A percentile compares a stretch with the other conserved stretches of the same genome.
These are phyloP conservation scores for Phytophthora fragariae DNA, from an alignment of 352 stramenopile genomes.

Conservation along the genomic window DNA sequence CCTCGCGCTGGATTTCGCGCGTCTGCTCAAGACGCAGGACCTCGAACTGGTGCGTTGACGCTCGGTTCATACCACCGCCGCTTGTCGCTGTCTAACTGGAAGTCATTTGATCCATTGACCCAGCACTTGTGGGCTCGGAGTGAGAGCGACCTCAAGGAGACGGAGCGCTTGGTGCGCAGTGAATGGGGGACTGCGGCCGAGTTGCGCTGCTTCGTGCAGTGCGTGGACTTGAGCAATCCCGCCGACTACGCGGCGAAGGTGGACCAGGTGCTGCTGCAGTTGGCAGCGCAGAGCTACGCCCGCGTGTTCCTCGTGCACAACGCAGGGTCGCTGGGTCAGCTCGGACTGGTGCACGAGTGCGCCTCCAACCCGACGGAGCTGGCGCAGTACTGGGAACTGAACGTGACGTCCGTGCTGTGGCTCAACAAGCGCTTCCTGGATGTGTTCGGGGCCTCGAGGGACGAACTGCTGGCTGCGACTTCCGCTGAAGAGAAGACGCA, in stretches of 20 bases:
- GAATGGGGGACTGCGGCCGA: slow-evolving; percentile 38
- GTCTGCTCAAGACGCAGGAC: slow-evolving; percentile 36
- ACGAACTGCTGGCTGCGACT: slow-evolving; percentile 35
- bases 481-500: slow-evolving; percentile 3
- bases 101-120: neutral
- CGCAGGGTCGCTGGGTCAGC: slow-evolving; percentile 76
- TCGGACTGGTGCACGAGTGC: slow-evolving; percentile 66
- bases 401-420: slow-evolving; percentile 87
- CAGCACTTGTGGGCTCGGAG: slow-evolving; percentile 70
- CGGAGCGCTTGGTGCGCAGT: slow-evolving; percentile 43
- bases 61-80: neutral
- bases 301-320: slow-evolving; percentile 84
- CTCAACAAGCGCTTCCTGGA: slow-evolving; percentile 84
- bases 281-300: slow-evolving; percentile 48
- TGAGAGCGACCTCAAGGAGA: slow-evolving; percentile 61
- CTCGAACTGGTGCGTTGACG: slow-evolving; percentile 57
- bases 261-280: slow-evolving; percentile 42
- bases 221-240: slow-evolving; percentile 56
- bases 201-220: slow-evolving; percentile 45
- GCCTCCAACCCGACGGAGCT: slow-evolving; percentile 52
- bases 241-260: slow-evolving; percentile 60
- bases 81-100: too few relatives aligned
- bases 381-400: slow-evolving; percentile 77
- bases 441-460: slow-evolving; percentile 57
- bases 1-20: slow-evolving; percentile 76